Evolutionary conservation across 352 stramenopile species (phyloP).

Genomic region (Phytophthora sojae): DNA sequence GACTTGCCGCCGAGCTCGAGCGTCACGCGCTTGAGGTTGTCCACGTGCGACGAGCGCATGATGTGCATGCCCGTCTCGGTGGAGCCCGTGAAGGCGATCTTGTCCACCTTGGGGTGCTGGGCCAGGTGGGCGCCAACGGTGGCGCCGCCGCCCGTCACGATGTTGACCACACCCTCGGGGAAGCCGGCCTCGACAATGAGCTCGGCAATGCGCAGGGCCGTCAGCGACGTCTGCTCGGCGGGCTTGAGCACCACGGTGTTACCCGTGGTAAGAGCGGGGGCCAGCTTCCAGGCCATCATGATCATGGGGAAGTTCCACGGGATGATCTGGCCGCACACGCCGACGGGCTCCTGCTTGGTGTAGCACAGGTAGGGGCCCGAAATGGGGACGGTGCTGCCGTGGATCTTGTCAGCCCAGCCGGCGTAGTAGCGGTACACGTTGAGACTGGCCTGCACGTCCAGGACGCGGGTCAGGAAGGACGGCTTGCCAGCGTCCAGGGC

Average conservation of each 20-base stretch:
- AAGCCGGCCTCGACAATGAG: conserved; percentile 84
- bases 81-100: conserved; percentile 82
- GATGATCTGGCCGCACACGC: conserved; percentile 93
- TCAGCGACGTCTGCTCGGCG: conserved; percentile 94
- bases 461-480: conserved; percentile 78
- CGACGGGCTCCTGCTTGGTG: conserved; percentile 86
- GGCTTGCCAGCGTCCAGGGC: conserved; percentile 95
- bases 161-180: conserved; percentile 83
- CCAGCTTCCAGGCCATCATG: conserved; percentile 96
- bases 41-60: conserved; percentile 56
- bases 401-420: conserved; percentile 87
- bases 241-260: conserved; percentile 96
- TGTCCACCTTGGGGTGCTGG: conserved; percentile 73
- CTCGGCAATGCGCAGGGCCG: conserved; percentile 86
- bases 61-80: conserved; percentile 61
- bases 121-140: conserved; percentile 52
- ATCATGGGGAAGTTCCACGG: conserved; percentile 98
- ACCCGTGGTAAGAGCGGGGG: conserved; percentile 87
- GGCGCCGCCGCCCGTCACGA: conserved; percentile 62
- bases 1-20: conserved; percentile 83
- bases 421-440: conserved; percentile 95
- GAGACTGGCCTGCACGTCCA: conserved; percentile 83
- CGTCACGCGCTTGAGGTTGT: conserved; percentile 79
- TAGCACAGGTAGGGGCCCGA: conserved; percentile 63
- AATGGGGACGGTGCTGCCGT: conserved; percentile 81